Base-by-base conservation (phyloP, 441 rosid species). In the Adansonia madagascariensis region DNA sequence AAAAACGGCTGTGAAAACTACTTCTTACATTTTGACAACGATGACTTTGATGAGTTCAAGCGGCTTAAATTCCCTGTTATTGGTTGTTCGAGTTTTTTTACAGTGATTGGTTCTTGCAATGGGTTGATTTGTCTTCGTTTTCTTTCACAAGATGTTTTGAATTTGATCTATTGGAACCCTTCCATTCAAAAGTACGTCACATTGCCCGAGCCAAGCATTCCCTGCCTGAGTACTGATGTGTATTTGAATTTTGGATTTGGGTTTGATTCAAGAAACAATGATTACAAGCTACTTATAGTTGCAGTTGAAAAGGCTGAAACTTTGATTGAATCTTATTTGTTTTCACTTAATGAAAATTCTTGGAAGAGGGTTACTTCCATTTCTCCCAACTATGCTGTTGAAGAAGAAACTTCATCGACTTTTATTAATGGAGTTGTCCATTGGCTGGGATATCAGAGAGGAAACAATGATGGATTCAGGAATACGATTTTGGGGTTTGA, bases 91-190 rank as follows among this genome's bases (percentile, higher is more conserved):
- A 9, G 14, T 20, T 4, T 0, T 20, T 60, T n/a, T 46, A 0
- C 2, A 0, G 9, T 24, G 1, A 60, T 15, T 8, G 77, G 59
- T 46, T 74, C 70, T 44, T 74, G 57, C 27, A 62, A 74, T 47
- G 77, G 77, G 6, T 61, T 74, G 10, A 4, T 74, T 27, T 74
- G 44, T 47, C 57, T 74, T 73, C 0, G 0, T 2, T 8, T 31
- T n/a, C 0, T 4, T 18, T 0, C 2, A 1, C 31, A 0, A 10
- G 46, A 5, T 73, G 44, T 22, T 24, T 8, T 2, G 0, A 11
- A 43, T 6, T 61, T 74, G 5, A n/a, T 46, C 24, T 3, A 44
- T 2, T 74, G 77, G 77, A 74, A 62, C 39, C 77, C 77, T n/a
- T 74, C 70, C 5, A 74, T 61, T 47, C 68, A 47, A 9, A 74